Evolutionary conservation across 2,329 filamentous ascomycete species (phyloP), one percentile per base, ranked within the genome.

Genomic region (Arthrocladium fulminans): DNA sequence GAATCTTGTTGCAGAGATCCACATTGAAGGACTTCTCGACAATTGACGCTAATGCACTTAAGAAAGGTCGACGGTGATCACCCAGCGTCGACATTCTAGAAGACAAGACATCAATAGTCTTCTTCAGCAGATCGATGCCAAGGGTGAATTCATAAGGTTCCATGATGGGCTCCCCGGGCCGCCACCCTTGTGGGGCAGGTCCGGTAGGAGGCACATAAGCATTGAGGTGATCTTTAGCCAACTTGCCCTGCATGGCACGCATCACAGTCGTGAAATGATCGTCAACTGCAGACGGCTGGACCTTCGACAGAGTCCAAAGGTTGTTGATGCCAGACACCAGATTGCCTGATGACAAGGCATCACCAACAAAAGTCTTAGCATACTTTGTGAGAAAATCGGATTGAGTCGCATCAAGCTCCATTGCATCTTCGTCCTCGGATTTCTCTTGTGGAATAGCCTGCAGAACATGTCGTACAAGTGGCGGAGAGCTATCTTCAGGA

Each of bases 1-100:
- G 72, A 47, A 98, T 89, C 69, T 95, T 95, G 60, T 87, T 84
- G 65, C 92, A 97, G 6, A 99, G 76, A 17, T 80, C 77, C 50
- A 84, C 84, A 61, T 90, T 92, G 65, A 86, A 79, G 1, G 92
- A 97, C 62, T 95, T 92, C 66, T 99, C 92, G 2, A 98, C 90
- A 19, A 99, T 75, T 15, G 89, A 92, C 3, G 92, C 92, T 27
- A 99, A 73, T 3, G 97, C 90, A 62, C 89, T 97, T 1, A 99
- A 77, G 71, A 97, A 98, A 0, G 92, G 90, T 39, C 94, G 77
- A 37, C 92, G 77, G 61, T 90, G 88, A 57, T 98, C 92, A 1
- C 88, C 88, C 10, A 99, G 76, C 30, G 84, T 84, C 59, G 92
- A 89, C 82, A 99, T 97, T 37, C 92, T 83, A 55, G 88, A 77